These are phyloP conservation scores for Collybia mongolica DNA, from an alignment of 768 basidiomycete genomes.

Conservation along the genomic window DNA sequence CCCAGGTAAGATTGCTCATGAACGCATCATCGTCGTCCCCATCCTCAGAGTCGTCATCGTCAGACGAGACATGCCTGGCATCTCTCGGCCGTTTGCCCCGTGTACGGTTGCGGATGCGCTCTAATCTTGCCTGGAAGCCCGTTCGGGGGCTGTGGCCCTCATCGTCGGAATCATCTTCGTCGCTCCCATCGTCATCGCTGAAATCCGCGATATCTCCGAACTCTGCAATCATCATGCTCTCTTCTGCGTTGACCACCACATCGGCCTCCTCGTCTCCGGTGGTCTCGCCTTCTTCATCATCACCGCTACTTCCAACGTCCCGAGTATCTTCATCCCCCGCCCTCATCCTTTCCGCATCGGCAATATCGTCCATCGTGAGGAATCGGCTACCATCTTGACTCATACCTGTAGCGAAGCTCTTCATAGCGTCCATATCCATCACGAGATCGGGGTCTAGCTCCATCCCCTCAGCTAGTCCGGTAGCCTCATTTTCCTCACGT, in stretches of 20 bases:
- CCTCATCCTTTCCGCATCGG: slow-evolving; percentile 58
- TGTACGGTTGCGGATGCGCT: slow-evolving; percentile 32
- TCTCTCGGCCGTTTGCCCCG: slow-evolving; percentile 21
- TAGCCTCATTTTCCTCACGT: slow-evolving; percentile 20
- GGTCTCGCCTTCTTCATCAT: slow-evolving; percentile 26
- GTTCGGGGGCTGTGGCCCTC: slow-evolving; percentile 38
- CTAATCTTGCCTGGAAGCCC: slow-evolving; percentile 45
- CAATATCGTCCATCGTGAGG: slow-evolving; percentile 68
- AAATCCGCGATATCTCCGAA: slow-evolving; percentile 19
- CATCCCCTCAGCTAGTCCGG: slow-evolving; percentile 54
- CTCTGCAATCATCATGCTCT: slow-evolving; percentile 42
- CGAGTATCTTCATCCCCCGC: slow-evolving; percentile 44
- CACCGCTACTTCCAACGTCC: slow-evolving; percentile 36
- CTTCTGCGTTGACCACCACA: slow-evolving; percentile 41
- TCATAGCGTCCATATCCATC: slow-evolving; percentile 46
- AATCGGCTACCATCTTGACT: slow-evolving; percentile 22
- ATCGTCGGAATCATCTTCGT: slow-evolving; percentile 33
- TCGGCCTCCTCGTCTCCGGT: slow-evolving; percentile 34
- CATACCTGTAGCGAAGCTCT: slow-evolving; percentile 28
- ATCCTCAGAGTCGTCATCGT: slow-evolving; percentile 29
- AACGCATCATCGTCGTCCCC: slow-evolving; percentile 27
- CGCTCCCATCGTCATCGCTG: slow-evolving; percentile 31
- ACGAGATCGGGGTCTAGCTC: slow-evolving; percentile 60
- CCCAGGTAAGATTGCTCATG: slow-evolving; percentile 27
- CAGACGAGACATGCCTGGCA: slow-evolving; percentile 18